phyloP scores from a whole-genome alignment of 805 yeast genomes.

The Yarrowia sp. region DNA sequence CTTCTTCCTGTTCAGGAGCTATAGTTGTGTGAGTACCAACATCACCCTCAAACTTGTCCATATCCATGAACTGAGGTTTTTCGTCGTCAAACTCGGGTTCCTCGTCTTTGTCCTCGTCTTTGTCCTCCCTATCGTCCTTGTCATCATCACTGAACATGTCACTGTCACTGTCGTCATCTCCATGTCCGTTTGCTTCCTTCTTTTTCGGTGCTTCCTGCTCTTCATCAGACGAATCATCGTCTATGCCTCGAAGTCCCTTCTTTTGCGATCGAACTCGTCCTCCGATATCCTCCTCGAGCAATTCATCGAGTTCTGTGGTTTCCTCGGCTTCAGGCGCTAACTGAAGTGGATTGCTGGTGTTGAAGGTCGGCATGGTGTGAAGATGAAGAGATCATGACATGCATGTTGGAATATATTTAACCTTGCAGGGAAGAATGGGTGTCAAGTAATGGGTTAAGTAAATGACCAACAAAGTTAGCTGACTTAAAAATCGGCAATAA shows the following conservation, averaged over 20 bases:
- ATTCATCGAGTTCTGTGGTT: slow-evolving; percentile 41
- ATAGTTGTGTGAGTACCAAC: slow-evolving; percentile 40
- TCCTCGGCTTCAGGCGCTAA: slow-evolving; percentile 40
- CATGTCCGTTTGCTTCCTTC: slow-evolving; percentile 47
- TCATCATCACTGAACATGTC: slow-evolving; percentile 45
- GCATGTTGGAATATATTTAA: background rate
- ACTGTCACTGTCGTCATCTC: slow-evolving; percentile 51
- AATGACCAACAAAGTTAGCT: too few relatives aligned
- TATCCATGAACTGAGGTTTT: slow-evolving; percentile 49
- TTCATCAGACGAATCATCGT: slow-evolving; percentile 32
- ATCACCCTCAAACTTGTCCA: slow-evolving; percentile 51
- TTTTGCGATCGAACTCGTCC: slow-evolving; percentile 40
- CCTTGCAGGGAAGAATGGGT: too few relatives aligned
- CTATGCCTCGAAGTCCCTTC: slow-evolving; percentile 37
- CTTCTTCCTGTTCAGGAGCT: slow-evolving; percentile 39
- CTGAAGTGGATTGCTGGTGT: slow-evolving; percentile 25
- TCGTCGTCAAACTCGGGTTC: slow-evolving; percentile 33
- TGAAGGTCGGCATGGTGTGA: slow-evolving; percentile 22
- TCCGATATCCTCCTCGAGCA: slow-evolving; percentile 44
- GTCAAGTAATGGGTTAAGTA: too few relatives aligned
- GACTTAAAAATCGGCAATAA: too few relatives aligned
- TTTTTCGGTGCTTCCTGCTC: slow-evolving; percentile 40
- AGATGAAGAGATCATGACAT: background rate
- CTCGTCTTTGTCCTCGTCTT: slow-evolving; percentile 11
- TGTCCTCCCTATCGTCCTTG: slow-evolving; percentile 42